Evolutionary conservation across 2,329 filamentous ascomycete species (phyloP), one percentile per base, ranked within the genome.

Genomic region (Blastomyces gilchristii): DNA sequence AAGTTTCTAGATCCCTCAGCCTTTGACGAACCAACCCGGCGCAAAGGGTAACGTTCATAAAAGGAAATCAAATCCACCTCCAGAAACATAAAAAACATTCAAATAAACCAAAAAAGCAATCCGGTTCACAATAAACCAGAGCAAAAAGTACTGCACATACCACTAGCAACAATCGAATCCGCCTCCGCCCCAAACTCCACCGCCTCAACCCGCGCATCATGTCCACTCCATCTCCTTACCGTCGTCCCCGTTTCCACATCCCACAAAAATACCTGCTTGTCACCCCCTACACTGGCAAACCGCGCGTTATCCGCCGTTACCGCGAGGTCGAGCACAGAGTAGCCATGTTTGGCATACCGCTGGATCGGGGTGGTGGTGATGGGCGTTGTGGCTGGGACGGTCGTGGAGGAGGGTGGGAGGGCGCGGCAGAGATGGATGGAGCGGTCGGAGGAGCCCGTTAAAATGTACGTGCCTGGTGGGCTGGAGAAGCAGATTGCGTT

Each of bases 181-280:
- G 79, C 88, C 2, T 87, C 86, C 14, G 91, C 92, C 0, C 85
- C 91, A 72, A 95, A 95, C 1, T 83, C 80, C 3, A 93, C 89
- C 56, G 85, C 83, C 73, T 97, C 95, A 62, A 97, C 82, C 41
- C 91, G 81, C 54, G 85, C 84, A 2, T 81, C 81, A 75, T 94
- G 90, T 0, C 87, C 88, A 67, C 74, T 72, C 75, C 93, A 94
- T 37, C 94, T 83, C 28, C 90, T 83, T 34, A 89, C 78, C 3
- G 93, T 96, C 68, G 84, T 82, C 22, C 89, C 91, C 2, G 87
- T 88, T 57, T 87, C 82, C 0, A 97, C 94, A 75, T 99, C 94
- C 94, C 94, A 97, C 5, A 97, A 81, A 72, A 97, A 97, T 0
- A 96, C 91, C 65, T 84, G 82, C 69, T 93, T 89, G 78, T 99